A percentile compares a stretch with the other conserved stretches of the same genome.
Evolutionary conservation across 2,329 filamentous ascomycete genomes (phyloP).

Genomic region (Scolecobasidium constrictum): DNA sequence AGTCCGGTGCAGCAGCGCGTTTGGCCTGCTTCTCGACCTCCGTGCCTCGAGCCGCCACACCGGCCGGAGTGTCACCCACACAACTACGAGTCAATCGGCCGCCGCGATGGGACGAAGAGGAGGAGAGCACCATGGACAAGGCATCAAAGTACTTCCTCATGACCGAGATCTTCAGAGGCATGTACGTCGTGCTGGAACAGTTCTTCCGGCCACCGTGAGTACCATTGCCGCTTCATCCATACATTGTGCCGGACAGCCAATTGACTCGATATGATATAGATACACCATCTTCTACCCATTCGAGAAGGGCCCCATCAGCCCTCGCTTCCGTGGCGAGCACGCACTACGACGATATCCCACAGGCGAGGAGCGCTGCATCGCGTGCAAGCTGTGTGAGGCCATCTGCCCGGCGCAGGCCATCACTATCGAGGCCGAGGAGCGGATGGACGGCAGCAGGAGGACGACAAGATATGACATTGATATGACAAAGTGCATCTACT

Average conservation of each 20-base stretch:
- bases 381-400: conserved; percentile 98
- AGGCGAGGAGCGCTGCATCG: conserved; percentile 97
- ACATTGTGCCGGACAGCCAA: no score
- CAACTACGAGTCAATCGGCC: conserved; percentile 69
- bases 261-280: no score
- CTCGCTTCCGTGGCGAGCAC: conserved; percentile 96
- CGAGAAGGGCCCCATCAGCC: conserved; percentile 97
- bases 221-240: conserved; percentile 8
- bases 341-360: conserved; percentile 92
- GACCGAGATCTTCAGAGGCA: conserved; percentile 90
- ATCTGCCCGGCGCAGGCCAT: conserved; percentile 97
- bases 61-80: conserved; percentile 61
- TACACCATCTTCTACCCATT: conserved; percentile 99
- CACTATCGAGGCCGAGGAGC: conserved; percentile 97
- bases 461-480: conserved; percentile 98
- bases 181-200: conserved; percentile 97
- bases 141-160: conserved; percentile 90
- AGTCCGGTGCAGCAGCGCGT: not conserved
- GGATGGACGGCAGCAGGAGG: conserved; percentile 85
- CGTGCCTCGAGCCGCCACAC: conserved; percentile 52
- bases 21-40: conserved; percentile 48
- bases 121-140: conserved; percentile 69
- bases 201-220: conserved; percentile 97
- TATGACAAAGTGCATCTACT: conserved; percentile 99
- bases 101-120: conserved; percentile 69